Conservation (phyloP, 2,329 filamentous ascomycete genomes). For the Leptographium lundbergii region DNA sequence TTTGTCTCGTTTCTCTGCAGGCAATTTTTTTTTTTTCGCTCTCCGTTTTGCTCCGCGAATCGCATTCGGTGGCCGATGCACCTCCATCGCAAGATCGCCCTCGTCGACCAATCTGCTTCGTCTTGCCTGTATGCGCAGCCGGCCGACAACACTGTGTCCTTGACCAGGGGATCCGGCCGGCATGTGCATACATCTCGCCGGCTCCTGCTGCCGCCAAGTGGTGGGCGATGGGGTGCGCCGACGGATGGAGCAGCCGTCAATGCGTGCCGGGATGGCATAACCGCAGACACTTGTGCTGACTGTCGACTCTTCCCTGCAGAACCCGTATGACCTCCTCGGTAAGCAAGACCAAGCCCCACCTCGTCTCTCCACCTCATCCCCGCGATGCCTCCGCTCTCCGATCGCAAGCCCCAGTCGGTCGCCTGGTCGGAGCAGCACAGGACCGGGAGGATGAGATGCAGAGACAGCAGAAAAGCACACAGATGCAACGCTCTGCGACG, state of each 20-base stretch:
- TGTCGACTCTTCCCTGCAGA: constrained; percentile 39
- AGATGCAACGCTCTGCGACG: neutral
- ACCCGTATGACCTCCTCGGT: constrained; percentile 98
- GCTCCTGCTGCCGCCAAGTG: neutral
- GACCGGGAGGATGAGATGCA: neutral
- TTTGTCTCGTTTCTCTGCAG: neutral
- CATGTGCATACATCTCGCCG: neutral
- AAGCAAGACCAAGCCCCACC: constrained; percentile 22
- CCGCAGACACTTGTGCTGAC: neutral
- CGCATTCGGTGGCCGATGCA: constrained; percentile 1
- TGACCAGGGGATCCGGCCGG: neutral
- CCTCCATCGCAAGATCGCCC: neutral
- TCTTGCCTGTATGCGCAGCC: neutral
- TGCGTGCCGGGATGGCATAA: neutral
- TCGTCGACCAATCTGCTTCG: neutral
- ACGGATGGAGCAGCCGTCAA: neutral
- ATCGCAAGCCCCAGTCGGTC: neutral
- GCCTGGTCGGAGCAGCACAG: neutral
- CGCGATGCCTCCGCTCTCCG: neutral
- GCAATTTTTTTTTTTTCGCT: neutral
- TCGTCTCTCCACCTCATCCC: neutral
- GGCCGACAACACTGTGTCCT: neutral
- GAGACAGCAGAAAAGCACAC: neutral
- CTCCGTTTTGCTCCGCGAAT: neutral
- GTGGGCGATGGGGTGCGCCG: neutral